A percentile compares a stretch with the other conserved stretches of the same genome.
Conservation (phyloP, 164 flowering plant species). For the Magnolia kwangsiensis region DNA sequence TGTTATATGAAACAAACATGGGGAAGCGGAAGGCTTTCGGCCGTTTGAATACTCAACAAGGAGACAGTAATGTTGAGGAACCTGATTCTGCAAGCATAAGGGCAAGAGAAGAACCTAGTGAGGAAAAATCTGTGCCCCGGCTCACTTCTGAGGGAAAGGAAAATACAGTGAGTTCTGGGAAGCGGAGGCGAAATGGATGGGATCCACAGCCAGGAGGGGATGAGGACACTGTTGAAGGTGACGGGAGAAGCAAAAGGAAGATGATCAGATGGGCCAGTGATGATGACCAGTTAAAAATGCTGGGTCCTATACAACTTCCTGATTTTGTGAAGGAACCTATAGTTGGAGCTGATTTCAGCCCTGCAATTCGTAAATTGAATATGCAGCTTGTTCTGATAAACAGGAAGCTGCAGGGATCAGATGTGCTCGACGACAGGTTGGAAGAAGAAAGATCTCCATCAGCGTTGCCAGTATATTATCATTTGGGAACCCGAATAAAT, state of each 20-base stretch:
- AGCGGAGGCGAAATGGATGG: conserved; percentile 31
- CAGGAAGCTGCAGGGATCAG: conserved; percentile 19
- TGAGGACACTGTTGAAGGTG: conserved; percentile 20
- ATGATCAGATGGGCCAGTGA: conserved; percentile 32
- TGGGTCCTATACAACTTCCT: conserved; percentile 45
- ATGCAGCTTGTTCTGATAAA: conserved; percentile 23
- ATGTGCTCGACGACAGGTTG: conserved; percentile 19
- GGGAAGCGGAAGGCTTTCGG: not conserved
- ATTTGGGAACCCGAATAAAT: conserved; percentile 24
- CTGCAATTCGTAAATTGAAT: conserved; percentile 22
- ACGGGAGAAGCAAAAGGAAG: conserved; percentile 24
- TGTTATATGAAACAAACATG: not conserved
- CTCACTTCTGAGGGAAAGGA: conserved; percentile 15
- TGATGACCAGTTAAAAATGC: conserved; percentile 25
- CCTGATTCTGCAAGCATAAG: not conserved
- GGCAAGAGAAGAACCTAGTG: not conserved
- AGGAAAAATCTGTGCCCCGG: not conserved
- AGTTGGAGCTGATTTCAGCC: conserved; percentile 9
- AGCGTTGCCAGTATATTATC: conserved; percentile 19
- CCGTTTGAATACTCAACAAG: not conserved
- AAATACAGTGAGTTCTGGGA: conserved; percentile 33
- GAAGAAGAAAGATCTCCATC: conserved; percentile 24
- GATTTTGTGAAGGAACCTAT: conserved; percentile 17
- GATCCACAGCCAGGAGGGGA: conserved; percentile 17
- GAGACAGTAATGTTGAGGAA: not conserved